Conservation (phyloP, 306 rosid genomes). For the Hippophae rhamnoides region DNA sequence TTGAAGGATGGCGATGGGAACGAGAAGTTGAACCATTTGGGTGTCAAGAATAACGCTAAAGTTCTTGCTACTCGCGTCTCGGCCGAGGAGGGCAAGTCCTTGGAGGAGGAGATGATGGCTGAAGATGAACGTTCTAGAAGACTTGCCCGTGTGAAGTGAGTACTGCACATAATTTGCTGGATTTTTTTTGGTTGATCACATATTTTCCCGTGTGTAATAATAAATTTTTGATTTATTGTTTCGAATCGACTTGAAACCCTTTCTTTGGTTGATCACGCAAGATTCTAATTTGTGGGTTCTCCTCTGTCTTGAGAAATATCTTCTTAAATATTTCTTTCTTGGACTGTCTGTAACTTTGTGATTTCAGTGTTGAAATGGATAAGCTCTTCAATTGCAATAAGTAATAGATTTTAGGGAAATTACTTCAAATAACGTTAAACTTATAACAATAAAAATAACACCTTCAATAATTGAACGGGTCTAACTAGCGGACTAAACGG, state of each 20-base stretch:
- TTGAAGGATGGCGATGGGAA: conserved; percentile 52
- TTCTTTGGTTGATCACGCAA: neutral
- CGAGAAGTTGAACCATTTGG: conserved; percentile 46
- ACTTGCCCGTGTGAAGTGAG: conserved; percentile 63
- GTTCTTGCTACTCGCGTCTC: conserved; percentile 46
- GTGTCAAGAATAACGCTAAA: conserved; percentile 61
- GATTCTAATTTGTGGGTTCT: neutral
- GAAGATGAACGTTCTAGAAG: conserved; percentile 66
- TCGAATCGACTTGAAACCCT: neutral
- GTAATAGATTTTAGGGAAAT: too few relatives aligned
- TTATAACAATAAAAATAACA: too few relatives aligned
- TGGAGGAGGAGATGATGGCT: conserved; percentile 46
- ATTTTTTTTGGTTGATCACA: neutral
- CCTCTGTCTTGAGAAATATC: neutral
- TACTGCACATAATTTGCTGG: neutral
- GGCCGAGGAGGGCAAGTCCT: conserved; percentile 39
- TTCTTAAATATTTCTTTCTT: neutral
- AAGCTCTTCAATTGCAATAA: neutral
- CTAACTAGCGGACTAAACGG: too few relatives aligned
- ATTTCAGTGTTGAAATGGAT: neutral
- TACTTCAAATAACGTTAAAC: too few relatives aligned
- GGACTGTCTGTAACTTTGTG: neutral
- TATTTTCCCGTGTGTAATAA: neutral
- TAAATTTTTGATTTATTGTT: neutral
- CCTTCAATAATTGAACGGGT: too few relatives aligned